Base-by-base conservation (phyloP, 352 stramenopile genomes). In the Stramenopiles sp. region DNA sequence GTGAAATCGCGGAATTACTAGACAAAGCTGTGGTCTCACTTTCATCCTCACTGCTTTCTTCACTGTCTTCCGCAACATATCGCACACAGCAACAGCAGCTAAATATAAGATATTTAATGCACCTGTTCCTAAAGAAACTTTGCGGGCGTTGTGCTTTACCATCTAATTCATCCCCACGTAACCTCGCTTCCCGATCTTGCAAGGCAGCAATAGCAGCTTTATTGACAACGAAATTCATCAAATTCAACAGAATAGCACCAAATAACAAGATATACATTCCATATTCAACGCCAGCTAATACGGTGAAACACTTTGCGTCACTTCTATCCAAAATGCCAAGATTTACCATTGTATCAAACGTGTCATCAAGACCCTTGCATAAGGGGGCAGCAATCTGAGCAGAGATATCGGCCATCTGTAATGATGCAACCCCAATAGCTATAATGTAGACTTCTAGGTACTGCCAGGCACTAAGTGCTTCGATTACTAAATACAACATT, bases 21-120 rank as follows among this genome's bases (percentile, higher is more conserved):
- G 55, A 71, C 55, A 71, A 27, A 25, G 55, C 22, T 22, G 55
- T 27, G 22, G 55, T 71, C 22, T 71, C 55, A 27, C 55, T 71
- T 71, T 71, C 55, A 27, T 71, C 55, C 55, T 71, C 55, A 27
- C 27, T 71, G 22, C 27, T 71, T 25, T 71, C 55, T 22, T 71
- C 55, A 71, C 27, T 22, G 22, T 71, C 55, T 71, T 71, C 55
- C 22, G 55, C 55, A 27, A 71, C 55, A 71, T 71, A 71, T 22
- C 55, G 55, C 55, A 71, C 55, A 71, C 55, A 71, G 55, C 55
- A 71, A 71, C 55, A 71, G 55, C 55, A 71, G 27, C 55, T 71
- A 27, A 71, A 71, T 27, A 71, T 22, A 25, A 71, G 55, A 27
- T 71, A 71, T 71, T 71, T 71, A 25, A 71, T 71, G 55, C 55